Conservation (phyloP, 306 rosid genomes). For the Pueraria montana region DNA sequence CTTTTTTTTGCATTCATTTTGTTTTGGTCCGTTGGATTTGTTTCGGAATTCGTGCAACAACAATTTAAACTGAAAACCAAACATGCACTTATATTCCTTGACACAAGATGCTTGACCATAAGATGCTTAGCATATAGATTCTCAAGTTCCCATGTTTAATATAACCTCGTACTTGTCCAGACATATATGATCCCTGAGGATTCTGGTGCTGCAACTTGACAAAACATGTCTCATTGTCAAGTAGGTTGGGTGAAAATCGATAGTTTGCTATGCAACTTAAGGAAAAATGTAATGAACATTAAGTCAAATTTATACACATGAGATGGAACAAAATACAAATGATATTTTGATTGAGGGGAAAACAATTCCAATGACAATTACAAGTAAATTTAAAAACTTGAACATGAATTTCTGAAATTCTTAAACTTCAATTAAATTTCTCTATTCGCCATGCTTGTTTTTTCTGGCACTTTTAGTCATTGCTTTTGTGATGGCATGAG, state of each 20-base stretch:
- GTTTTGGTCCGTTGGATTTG: no score
- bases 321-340: constrained; percentile 15
- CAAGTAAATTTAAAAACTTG: background rate
- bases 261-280: constrained; percentile 25
- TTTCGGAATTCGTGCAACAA: no score
- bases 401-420: constrained; percentile 27
- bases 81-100: background rate
- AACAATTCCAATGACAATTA: constrained; percentile 10
- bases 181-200: background rate
- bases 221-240: constrained; percentile 52
- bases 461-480: constrained; percentile 46
- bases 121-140: background rate
- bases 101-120: background rate
- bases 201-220: constrained; percentile 49
- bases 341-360: constrained; percentile 26
- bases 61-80: no score
- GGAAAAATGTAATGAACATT: constrained; percentile 10
- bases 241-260: no score
- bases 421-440: background rate
- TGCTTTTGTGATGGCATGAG: constrained; percentile 80
- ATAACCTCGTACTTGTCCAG: background rate
- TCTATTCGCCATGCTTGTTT: constrained; percentile 14
- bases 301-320: background rate
- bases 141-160: background rate
- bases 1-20: no score